phyloP scores from a whole-genome alignment of 1,284 basidiomycete genomes.

The Cutaneotrichosporon mucoides region DNA sequence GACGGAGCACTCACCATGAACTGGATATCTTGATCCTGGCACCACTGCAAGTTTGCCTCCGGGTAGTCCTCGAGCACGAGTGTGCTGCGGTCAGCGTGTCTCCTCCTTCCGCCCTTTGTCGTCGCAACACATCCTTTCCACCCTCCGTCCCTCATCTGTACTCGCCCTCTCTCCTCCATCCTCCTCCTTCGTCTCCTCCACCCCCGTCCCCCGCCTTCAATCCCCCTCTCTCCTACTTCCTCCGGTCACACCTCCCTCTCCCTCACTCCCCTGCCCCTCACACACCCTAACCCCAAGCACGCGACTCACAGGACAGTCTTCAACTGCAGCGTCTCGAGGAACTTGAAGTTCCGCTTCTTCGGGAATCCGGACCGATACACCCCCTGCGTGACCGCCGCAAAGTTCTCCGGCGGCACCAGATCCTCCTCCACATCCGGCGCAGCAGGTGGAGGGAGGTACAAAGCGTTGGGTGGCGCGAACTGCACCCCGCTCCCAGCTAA shows the following conservation, averaged over 20 bases:
- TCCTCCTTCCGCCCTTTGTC: too few species aligned
- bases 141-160: too few species aligned
- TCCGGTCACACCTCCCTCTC: background rate
- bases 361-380: conserved; percentile 55
- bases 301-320: conserved; percentile 51
- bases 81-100: conserved; percentile 25
- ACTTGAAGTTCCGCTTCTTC: conserved; percentile 54
- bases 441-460: conserved; percentile 45
- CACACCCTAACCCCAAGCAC: too few species aligned
- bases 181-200: too few species aligned
- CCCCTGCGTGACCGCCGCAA: conserved; percentile 47
- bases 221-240: too few species aligned
- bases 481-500: too few species aligned
- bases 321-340: conserved; percentile 53
- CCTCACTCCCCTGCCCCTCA: too few species aligned
- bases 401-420: conserved; percentile 48
- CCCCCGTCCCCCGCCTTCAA: too few species aligned
- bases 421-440: conserved; percentile 41
- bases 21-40: conserved; percentile 44
- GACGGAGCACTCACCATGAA: conserved; percentile 32
- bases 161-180: too few species aligned
- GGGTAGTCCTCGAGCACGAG: conserved; percentile 57
- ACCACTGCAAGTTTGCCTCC: conserved; percentile 52
- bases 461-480: conserved; percentile 26
- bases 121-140: too few species aligned